Conservation (phyloP, 805 yeast genomes). For the Myxozyma sirexii region DNA sequence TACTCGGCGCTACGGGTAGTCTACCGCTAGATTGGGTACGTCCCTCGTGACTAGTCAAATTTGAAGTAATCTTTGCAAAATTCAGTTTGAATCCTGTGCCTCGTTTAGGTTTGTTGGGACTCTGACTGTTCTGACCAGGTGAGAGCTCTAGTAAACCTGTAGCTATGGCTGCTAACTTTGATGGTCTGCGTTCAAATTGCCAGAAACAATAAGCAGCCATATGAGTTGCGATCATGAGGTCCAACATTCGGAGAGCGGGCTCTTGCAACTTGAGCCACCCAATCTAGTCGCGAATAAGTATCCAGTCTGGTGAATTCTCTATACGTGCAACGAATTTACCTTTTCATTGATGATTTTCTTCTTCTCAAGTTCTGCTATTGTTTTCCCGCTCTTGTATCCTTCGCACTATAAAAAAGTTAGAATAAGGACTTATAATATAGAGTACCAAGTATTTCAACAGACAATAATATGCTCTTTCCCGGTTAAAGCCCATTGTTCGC, state of each 20-base stretch:
- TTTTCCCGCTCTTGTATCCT: background rate
- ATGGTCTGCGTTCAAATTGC: slow-evolving; percentile 22
- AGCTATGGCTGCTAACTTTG: slow-evolving; percentile 20
- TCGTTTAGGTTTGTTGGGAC: background rate
- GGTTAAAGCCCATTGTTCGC: slow-evolving; percentile 13
- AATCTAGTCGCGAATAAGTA: background rate
- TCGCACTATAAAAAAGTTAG: slow-evolving; percentile 15
- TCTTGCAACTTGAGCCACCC: slow-evolving; percentile 23
- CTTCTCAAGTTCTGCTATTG: slow-evolving; percentile 17
- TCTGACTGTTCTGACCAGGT: background rate
- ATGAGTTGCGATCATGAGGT: slow-evolving; percentile 27
- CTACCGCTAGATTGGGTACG: background rate
- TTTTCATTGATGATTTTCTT: slow-evolving; percentile 8
- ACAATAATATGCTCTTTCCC: slow-evolving; percentile 23
- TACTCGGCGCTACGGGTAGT: background rate
- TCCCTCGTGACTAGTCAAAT: background rate
- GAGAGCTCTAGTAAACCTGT: slow-evolving; percentile 17
- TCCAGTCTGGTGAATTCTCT: background rate
- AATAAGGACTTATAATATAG: background rate
- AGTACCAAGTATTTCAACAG: background rate
- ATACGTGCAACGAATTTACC: background rate
- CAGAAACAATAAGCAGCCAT: slow-evolving; percentile 25
- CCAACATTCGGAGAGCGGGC: slow-evolving; percentile 30
- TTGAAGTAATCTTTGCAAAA: background rate
- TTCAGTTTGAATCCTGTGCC: slow-evolving; percentile 2